Conservation (phyloP, 2,329 filamentous ascomycete species). For the Ceratocystis harringtonii region DNA sequence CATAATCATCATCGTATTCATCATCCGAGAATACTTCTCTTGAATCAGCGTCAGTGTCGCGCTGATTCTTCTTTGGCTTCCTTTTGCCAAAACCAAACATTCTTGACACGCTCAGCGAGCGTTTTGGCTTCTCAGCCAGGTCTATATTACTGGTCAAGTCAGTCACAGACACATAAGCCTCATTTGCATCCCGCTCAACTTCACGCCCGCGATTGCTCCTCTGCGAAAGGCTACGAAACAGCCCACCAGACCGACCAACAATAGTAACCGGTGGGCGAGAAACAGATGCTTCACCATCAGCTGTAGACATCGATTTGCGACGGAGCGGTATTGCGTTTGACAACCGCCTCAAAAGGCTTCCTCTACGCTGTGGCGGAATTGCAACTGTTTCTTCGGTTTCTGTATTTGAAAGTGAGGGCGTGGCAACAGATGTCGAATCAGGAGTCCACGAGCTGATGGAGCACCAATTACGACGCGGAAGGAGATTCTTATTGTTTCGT, state of each 20-base stretch:
- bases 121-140: conserved; percentile 12
- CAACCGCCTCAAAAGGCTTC: conserved; percentile 28
- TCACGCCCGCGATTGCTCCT: conserved; percentile 20
- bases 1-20: conserved; percentile 11
- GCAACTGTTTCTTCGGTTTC: conserved; percentile 28
- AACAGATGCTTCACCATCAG: conserved; percentile 9
- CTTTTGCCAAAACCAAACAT: conserved; percentile 16
- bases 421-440: conserved; percentile 55
- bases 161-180: neutral
- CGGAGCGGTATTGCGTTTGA: conserved; percentile 24
- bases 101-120: conserved; percentile 16
- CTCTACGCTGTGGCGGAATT: conserved; percentile 26
- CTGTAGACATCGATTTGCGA: conserved; percentile 20
- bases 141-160: too few species aligned
- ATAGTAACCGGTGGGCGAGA: conserved; percentile 37
- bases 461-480: conserved; percentile 91
- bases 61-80: conserved; percentile 26
- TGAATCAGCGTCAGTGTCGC: conserved; percentile 21
- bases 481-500: conserved; percentile 77
- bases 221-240: conserved; percentile 27
- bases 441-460: conserved; percentile 75
- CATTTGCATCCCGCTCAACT: neutral
- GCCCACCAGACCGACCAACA: conserved; percentile 19
- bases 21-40: conserved; percentile 9
- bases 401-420: conserved; percentile 37